A percentile compares a stretch with the other conserved stretches of the same genome.
These are phyloP conservation scores for Allium fistulosum DNA, from an alignment of 106 monocot genomes.

Conservation along the genomic window DNA sequence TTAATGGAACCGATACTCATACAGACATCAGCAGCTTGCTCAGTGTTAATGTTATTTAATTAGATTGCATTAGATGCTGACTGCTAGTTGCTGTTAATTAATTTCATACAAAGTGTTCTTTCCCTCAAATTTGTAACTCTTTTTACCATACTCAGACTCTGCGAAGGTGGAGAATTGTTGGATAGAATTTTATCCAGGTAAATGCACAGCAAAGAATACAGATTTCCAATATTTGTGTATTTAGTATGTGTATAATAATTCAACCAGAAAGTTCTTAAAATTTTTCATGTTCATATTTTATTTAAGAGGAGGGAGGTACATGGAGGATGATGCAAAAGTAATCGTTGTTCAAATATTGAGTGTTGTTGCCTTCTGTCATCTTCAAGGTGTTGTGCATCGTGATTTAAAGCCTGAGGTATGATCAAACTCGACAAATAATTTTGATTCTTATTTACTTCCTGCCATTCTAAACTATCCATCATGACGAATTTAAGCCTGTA, in stretches of 20 bases:
- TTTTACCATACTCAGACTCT: slow-evolving; percentile 39
- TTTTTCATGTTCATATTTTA: not conserved
- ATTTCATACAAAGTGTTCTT: no score
- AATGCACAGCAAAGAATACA: not conserved
- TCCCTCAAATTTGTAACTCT: no score
- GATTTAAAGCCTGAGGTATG: slow-evolving; percentile 96
- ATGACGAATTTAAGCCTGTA: not conserved
- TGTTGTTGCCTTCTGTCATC: slow-evolving; percentile 90
- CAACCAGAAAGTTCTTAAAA: not conserved
- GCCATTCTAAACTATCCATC: not conserved
- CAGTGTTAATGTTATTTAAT: no score
- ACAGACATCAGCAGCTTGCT: not conserved
- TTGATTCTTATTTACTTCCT: not conserved
- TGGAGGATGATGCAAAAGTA: slow-evolving; percentile 90
- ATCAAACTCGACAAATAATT: not conserved
- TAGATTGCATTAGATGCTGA: no score
- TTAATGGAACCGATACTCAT: not conserved
- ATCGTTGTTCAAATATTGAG: slow-evolving; percentile 76
- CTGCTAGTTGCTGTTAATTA: no score
- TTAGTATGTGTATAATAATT: not conserved
- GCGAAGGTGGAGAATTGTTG: slow-evolving; percentile 47
- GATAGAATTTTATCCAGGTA: slow-evolving; percentile 29
- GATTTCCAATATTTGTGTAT: not conserved
- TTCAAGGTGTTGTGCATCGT: slow-evolving; percentile 98
- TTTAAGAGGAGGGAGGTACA: slow-evolving; percentile 85